Percentiles rank a stretch among this genome's conserved stretches.
These are phyloP conservation scores for Alternaria conjuncta DNA, from an alignment of 2,329 filamentous ascomycete species.

Conservation along the genomic window DNA sequence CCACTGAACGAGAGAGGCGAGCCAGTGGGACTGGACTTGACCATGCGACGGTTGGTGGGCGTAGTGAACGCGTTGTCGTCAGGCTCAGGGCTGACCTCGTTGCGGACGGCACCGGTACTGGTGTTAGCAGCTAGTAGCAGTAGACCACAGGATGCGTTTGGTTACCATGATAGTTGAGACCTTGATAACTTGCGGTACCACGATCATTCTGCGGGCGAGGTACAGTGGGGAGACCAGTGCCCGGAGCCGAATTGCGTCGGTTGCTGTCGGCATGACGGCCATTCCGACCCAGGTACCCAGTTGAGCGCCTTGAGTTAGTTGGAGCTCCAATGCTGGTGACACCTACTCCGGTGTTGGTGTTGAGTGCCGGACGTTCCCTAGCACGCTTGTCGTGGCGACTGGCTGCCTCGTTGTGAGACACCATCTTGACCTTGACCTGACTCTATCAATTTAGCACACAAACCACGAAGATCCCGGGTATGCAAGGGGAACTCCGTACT, in stretches of 20 bases:
- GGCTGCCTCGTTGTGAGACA: neutral
- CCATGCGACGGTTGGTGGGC: too few species aligned
- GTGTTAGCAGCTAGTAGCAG: neutral
- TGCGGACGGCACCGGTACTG: neutral
- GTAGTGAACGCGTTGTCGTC: neutral
- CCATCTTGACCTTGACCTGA: neutral
- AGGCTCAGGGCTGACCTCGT: neutral
- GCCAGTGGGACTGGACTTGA: neutral
- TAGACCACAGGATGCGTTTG: neutral
- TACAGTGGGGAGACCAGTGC: neutral
- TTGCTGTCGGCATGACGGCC: neutral
- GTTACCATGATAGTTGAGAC: too few species aligned
- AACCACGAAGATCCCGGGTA: neutral
- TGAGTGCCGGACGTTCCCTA: neutral
- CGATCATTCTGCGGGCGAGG: neutral
- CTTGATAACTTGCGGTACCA: too few species aligned
- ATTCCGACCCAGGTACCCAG: neutral
- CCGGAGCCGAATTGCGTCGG: neutral
- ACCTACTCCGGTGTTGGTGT: constrained; percentile 6
- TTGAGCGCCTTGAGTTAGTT: neutral
- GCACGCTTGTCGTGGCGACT: too few species aligned
- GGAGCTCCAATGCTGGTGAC: constrained; percentile 9
- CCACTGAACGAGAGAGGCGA: too few species aligned
- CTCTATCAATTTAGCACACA: neutral
- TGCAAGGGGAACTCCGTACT: neutral